Percentiles rank a stretch among this genome's conserved stretches.
Conservation (phyloP, 768 basidiomycete genomes). For the Lactifluus volemus region DNA sequence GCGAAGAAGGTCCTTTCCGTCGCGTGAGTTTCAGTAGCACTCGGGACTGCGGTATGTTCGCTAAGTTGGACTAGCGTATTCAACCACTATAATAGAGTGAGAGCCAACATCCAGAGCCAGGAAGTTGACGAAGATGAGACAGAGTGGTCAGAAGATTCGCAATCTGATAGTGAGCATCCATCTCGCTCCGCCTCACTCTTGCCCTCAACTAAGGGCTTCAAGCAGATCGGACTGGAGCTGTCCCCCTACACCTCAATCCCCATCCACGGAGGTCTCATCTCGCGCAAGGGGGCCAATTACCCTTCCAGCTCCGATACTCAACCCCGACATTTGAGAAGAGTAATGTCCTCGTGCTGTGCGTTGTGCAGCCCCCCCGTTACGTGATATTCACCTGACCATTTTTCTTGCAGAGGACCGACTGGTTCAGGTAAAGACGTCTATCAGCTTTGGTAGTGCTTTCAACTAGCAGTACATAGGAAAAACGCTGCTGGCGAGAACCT, state of each 20-base stretch:
- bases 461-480: conserved; percentile 46
- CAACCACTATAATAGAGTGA: conserved; percentile 90
- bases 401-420: conserved; percentile 58
- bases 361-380: conserved; percentile 19
- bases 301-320: conserved; percentile 36
- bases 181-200: not conserved
- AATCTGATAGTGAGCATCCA: conserved; percentile 26
- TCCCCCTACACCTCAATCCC: conserved; percentile 55
- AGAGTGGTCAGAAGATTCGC: conserved; percentile 24
- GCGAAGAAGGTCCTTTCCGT: conserved; percentile 94
- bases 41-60: not conserved
- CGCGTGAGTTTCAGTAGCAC: conserved; percentile 54
- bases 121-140: conserved; percentile 31
- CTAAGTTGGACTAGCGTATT: conserved; percentile 51
- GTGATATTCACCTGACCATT: not conserved
- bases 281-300: conserved; percentile 7
- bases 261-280: conserved; percentile 31
- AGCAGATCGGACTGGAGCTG: conserved; percentile 26
- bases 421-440: conserved; percentile 53
- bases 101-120: conserved; percentile 50
- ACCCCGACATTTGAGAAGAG: conserved; percentile 82
- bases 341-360: conserved; percentile 87
- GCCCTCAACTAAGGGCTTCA: not conserved
- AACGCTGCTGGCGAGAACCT: conserved; percentile 80
- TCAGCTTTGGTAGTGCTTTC: conserved; percentile 3